Evolutionary conservation across 2,329 filamentous ascomycete species (phyloP).

Genomic region (Xylaria sp.): DNA sequence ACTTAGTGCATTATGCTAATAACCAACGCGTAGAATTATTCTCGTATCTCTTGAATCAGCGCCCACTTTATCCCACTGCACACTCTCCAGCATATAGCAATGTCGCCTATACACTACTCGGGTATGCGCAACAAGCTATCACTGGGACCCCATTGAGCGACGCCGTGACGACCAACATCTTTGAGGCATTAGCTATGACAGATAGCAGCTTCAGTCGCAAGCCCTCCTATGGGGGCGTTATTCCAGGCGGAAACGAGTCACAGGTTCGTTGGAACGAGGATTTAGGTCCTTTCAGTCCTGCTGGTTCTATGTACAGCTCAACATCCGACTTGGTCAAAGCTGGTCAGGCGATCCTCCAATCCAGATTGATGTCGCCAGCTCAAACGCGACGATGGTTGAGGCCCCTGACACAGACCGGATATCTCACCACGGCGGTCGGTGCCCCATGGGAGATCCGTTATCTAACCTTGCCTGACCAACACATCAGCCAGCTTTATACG

Average conservation of each 20-base stretch:
- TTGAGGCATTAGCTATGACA: slow-evolving; percentile 48
- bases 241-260: slow-evolving; percentile 28
- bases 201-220: slow-evolving; percentile 43
- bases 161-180: slow-evolving; percentile 47
- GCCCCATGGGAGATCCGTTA: slow-evolving; percentile 45
- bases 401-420: slow-evolving; percentile 39
- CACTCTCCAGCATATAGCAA: slow-evolving; percentile 52
- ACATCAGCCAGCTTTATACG: slow-evolving; percentile 33
- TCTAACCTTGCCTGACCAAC: slow-evolving; percentile 26
- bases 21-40: slow-evolving; percentile 40
- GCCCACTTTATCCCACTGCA: slow-evolving; percentile 49
- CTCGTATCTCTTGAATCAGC: slow-evolving; percentile 42
- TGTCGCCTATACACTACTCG: slow-evolving; percentile 50
- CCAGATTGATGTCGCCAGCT: slow-evolving; percentile 36
- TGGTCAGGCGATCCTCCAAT: slow-evolving; percentile 41
- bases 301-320: slow-evolving; percentile 34
- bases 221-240: slow-evolving; percentile 30
- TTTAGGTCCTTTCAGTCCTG: slow-evolving; percentile 40
- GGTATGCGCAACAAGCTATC: slow-evolving; percentile 54
- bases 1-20: slow-evolving; percentile 18
- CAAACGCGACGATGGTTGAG: slow-evolving; percentile 44
- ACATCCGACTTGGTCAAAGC: slow-evolving; percentile 41
- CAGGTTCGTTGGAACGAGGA: slow-evolving; percentile 42
- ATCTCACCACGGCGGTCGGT: slow-evolving; percentile 37
- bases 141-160: slow-evolving; percentile 47